Conservation (phyloP, 495 filamentous ascomycete species). For the Podospora comata region DNA sequence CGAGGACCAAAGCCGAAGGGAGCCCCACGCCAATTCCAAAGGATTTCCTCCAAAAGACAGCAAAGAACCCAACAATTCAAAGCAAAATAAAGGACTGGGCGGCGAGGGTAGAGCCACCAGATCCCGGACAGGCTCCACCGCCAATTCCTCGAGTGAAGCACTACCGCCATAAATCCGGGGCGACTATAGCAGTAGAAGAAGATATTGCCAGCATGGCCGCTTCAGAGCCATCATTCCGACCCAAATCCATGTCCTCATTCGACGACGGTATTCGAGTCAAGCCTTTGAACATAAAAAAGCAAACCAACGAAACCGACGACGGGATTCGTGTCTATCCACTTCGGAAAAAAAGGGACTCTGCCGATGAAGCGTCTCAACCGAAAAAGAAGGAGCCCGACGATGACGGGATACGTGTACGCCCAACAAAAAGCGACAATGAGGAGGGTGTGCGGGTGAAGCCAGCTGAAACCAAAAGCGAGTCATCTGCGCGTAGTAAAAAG, state of each 20-base stretch:
- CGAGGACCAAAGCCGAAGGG: constrained; percentile 36
- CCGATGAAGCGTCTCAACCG: constrained; percentile 28
- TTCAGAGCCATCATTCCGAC: constrained; percentile 13
- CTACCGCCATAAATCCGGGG: constrained; percentile 32
- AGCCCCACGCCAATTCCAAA: constrained; percentile 47
- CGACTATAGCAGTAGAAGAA: constrained; percentile 32
- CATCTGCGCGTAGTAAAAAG: neutral
- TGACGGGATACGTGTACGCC: constrained; percentile 32
- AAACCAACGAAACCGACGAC: constrained; percentile 29
- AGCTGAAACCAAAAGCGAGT: constrained; percentile 5
- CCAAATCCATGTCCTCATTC: constrained; percentile 25
- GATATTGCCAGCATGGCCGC: constrained; percentile 21
- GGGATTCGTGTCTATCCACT: constrained; percentile 38
- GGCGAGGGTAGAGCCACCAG: constrained; percentile 40
- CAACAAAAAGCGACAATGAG: constrained; percentile 12
- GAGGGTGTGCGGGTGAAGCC: constrained; percentile 30
- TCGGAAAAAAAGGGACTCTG: constrained; percentile 18
- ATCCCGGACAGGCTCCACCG: constrained; percentile 21
- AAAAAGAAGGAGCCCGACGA: constrained; percentile 26
- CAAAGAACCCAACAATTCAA: constrained; percentile 47
- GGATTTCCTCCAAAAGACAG: constrained; percentile 48
- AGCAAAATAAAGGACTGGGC: constrained; percentile 55
- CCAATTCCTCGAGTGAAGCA: constrained; percentile 25
- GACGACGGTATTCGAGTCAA: constrained; percentile 38
- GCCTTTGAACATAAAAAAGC: constrained; percentile 25